These are phyloP conservation scores for Monosporascus sp. DNA, from an alignment of 2,329 filamentous ascomycete genomes.

Conservation along the genomic window DNA sequence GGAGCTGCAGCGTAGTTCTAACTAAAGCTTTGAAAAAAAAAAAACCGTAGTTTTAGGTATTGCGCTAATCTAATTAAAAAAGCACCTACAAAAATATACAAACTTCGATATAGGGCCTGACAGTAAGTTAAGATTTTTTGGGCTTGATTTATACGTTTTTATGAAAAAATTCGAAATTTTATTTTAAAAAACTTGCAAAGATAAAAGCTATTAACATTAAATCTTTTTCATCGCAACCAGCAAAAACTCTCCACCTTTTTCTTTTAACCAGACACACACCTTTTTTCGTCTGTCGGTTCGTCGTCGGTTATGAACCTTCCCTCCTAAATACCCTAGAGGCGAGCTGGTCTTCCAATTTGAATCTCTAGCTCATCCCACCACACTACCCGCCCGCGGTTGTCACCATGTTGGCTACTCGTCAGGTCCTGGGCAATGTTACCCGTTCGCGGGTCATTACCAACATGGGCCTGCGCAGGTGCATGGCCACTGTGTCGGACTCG, in stretches of 20 bases:
- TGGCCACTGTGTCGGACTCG: constrained; percentile 83
- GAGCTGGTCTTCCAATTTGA: constrained; percentile 20
- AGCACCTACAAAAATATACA: neutral
- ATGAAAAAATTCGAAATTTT: no score
- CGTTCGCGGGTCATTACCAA: constrained; percentile 50
- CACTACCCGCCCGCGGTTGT: constrained; percentile 19
- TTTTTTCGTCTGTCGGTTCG: constrained; percentile 6
- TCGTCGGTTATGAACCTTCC: constrained; percentile 5
- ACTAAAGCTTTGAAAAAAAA: no score
- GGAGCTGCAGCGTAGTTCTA: neutral
- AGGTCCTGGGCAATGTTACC: constrained; percentile 61
- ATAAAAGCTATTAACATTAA: no score
- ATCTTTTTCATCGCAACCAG: constrained; percentile 32
- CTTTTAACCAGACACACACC: constrained; percentile 6
- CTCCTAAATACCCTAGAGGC: constrained; percentile 26
- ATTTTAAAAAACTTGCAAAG: no score
- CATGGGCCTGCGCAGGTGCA: constrained; percentile 58
- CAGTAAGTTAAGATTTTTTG: no score
- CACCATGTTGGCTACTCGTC: constrained; percentile 67
- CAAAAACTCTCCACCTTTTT: constrained; percentile 32
- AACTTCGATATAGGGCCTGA: no score
- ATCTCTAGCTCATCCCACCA: constrained; percentile 16
- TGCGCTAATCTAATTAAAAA: no score
- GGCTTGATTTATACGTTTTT: no score
- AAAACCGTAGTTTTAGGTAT: no score